phyloP scores from a whole-genome alignment of 2,329 filamentous ascomycete genomes.

The Ascocoryne sarcoides region DNA sequence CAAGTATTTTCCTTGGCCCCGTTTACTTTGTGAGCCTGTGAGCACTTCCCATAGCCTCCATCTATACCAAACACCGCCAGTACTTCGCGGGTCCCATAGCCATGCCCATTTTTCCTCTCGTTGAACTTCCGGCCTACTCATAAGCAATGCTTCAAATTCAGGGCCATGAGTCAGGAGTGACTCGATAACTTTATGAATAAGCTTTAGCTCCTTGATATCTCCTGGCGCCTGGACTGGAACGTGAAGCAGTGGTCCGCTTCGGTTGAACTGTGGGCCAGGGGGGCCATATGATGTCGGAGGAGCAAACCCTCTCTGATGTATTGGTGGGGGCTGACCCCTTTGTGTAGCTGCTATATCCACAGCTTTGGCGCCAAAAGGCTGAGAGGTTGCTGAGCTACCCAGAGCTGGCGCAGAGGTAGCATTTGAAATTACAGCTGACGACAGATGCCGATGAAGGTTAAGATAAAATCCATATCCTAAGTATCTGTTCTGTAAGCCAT shows the following conservation, averaged over 20 bases:
- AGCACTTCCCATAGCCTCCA: constrained; percentile 84
- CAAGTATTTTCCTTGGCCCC: constrained; percentile 43
- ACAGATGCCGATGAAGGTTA: constrained; percentile 72
- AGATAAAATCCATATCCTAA: constrained; percentile 78
- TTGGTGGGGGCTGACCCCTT: constrained; percentile 39
- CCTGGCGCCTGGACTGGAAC: constrained; percentile 67
- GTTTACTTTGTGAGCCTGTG: constrained; percentile 48
- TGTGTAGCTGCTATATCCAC: constrained; percentile 37
- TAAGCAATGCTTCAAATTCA: constrained; percentile 85
- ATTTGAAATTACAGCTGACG: constrained; percentile 58
- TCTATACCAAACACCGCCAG: constrained; percentile 81
- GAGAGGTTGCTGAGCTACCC: constrained; percentile 35
- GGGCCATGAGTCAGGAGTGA: constrained; percentile 69
- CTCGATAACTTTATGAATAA: constrained; percentile 86
- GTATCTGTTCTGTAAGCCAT: constrained; percentile 71
- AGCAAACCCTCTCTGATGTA: constrained; percentile 58
- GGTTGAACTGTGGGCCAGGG: constrained; percentile 24
- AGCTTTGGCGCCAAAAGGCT: constrained; percentile 71
- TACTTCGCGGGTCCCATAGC: constrained; percentile 78
- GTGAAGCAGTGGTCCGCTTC: constrained; percentile 43
- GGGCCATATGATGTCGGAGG: constrained; percentile 64
- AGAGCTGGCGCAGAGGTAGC: constrained; percentile 36
- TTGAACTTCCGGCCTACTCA: constrained; percentile 78
- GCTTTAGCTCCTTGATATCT: constrained; percentile 67
- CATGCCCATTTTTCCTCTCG: constrained; percentile 86